Evolutionary conservation across 345 rosid genomes (phyloP), one percentile per base, ranked within the genome.

Genomic region (Eucalyptus dawsonii): DNA sequence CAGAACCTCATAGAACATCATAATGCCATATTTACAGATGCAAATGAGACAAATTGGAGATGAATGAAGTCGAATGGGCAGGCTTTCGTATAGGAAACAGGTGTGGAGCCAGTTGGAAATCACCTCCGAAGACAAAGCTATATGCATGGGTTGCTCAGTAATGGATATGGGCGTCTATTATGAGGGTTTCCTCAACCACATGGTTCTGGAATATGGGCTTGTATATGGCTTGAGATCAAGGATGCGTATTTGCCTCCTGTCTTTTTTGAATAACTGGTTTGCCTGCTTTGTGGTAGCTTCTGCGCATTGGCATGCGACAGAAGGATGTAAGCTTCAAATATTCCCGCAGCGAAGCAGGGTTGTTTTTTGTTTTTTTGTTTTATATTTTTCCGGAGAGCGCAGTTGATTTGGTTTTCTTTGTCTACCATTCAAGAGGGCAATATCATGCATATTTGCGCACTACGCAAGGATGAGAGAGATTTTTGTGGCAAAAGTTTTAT

Each of bases 1-100:
- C 96, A 95, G 90, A 94, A 96, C 92, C 94, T 97, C 24, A 92
- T 97, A 85, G 99, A 97, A 91, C 98, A 96, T 58, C 99, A 97
- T 93, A 97, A 97, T 65, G 93, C 95, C 7, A 94, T 96, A 87
- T 97, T 97, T 92, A 96, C 96, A 2, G 99, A 97, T 90, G 98
- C 98, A 85, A 93, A 96, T 69, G 98, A 92, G 91, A 96, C 97
- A 1, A 90, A 92, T n/a, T 95, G 98, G 97, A 94, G 95, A 89
- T 96, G 92, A 94, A 76, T 0, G 83, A 37, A 37, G 47, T 72
- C 27, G 83, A 40, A 76, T 37, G 83, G 83, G 47, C 47, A 76
- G 85, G 85, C 47, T 42, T 76, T 76, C 5, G 16, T 40, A 11
- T 76, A 65, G 40, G 17, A 65, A 65, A 65, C 37, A 17, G 40